Percentiles rank a stretch among this genome's conserved stretches.
These are phyloP conservation scores for Alliaria petiolata DNA, from an alignment of 345 rosid species.

Conservation along the genomic window DNA sequence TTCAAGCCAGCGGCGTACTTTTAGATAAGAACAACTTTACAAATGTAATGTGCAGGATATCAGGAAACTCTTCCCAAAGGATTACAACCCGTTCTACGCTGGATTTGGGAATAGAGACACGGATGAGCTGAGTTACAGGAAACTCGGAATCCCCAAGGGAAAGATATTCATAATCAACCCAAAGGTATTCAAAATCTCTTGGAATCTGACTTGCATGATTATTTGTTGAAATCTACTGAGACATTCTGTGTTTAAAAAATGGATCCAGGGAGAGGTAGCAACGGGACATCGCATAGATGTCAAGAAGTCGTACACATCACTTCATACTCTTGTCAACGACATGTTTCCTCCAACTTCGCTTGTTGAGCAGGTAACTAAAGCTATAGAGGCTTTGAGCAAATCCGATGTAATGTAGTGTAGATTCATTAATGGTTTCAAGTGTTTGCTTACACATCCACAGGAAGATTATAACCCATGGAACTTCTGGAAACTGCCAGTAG, in stretches of 20 bases:
- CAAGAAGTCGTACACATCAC: slow-evolving; percentile 75
- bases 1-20: not conserved
- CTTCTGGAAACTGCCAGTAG: slow-evolving; percentile 70
- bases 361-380: slow-evolving; percentile 61
- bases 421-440: slow-evolving; percentile 3
- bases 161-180: slow-evolving; percentile 92
- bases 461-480: slow-evolving; percentile 89
- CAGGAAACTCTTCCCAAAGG: slow-evolving; percentile 77
- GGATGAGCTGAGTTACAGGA: slow-evolving; percentile 81
- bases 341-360: slow-evolving; percentile 86
- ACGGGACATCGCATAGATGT: slow-evolving; percentile 67
- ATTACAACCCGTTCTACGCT: slow-evolving; percentile 88
- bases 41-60: slow-evolving; percentile 55
- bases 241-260: not conserved
- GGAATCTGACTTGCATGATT: not conserved
- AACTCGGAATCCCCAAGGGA: slow-evolving; percentile 91
- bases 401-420: not conserved
- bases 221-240: slow-evolving; percentile 2
- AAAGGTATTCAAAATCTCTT: slow-evolving; percentile 45
- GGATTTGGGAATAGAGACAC: slow-evolving; percentile 95
- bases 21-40: not conserved
- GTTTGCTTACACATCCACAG: slow-evolving; percentile 38
- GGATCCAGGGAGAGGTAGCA: slow-evolving; percentile 86
- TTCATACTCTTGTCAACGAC: slow-evolving; percentile 87
- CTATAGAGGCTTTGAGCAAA: not conserved